Evolutionary conservation across 179 eudicot species (phyloP), one percentile per base, ranked within the genome.

Genomic region (Vitellaria paradoxa): DNA sequence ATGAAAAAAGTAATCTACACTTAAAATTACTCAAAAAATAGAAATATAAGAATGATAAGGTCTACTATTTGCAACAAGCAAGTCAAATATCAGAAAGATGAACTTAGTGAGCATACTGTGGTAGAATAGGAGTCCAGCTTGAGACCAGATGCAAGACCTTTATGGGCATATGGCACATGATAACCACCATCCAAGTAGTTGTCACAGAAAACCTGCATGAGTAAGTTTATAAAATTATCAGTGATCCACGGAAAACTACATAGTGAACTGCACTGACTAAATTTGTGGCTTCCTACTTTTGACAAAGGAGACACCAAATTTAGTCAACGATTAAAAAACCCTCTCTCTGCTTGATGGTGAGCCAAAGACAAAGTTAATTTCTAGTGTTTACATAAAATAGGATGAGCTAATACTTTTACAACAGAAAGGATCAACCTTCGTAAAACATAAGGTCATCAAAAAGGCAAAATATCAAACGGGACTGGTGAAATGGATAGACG

Each of bases 131-230:
- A 84, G 14, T 93, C 95, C n/a, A 93, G 89, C 74, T 87, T 82
- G 65, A 95, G 92, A 76, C 91, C 97, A 49, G 93, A 95, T 14
- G 97, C 95, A 78, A 91, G 91, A 73, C 88, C 90, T 89, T 86
- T 93, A 88, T 95, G 99, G 53, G 99, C 97, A 74, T 86, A 90
- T 45, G 97, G 97, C 11, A 95, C 99, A 81, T 95, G 99, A 85
- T 95, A 95, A 42, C 99, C 99, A 75, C 99, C 99, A 81, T 95
- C 99, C 72, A 95, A 83, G 80, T 95, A 95, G 83, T 95, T 95
- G 89, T 95, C 99, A 68, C 99, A 95, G 81, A 93, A 95, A 6
- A 93, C 97, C 99, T 95, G 86, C 81, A 81, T 46, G 65, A 53
- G 65, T 63, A 67, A 69, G 14, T 10, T 37, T 5, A 9, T 5